A percentile compares a stretch with the other conserved stretches of the same genome.
Evolutionary conservation across 768 basidiomycete genomes (phyloP).

Genomic region (Gymnopilus dilepis): DNA sequence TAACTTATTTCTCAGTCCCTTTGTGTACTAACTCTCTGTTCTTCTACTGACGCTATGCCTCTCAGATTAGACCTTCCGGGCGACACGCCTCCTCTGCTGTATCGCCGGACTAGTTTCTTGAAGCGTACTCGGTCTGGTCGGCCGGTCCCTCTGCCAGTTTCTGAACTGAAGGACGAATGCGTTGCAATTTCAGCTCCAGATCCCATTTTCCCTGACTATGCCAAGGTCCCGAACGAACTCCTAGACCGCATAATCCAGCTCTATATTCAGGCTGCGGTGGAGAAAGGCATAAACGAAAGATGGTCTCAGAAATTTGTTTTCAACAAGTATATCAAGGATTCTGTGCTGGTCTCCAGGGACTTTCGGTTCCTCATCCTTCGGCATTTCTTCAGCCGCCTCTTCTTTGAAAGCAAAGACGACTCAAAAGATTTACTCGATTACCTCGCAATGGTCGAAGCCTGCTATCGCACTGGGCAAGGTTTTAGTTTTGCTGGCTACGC

Average conservation of each 20-base stretch:
- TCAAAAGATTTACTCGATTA: conserved; percentile 17
- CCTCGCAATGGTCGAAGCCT: conserved; percentile 17
- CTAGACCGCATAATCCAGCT: conserved; percentile 41
- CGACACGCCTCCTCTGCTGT: not conserved
- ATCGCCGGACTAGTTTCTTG: not conserved
- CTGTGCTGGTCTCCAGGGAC: conserved; percentile 45
- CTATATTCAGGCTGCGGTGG: conserved; percentile 19
- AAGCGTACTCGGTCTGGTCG: not conserved
- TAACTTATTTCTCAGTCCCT: not conserved
- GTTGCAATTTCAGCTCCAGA: not conserved
- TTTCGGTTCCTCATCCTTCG: conserved; percentile 51
- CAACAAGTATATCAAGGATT: conserved; percentile 36
- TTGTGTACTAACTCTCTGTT: not conserved
- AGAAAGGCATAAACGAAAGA: conserved; percentile 6
- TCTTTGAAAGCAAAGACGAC: conserved; percentile 24
- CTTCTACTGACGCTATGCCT: conserved; percentile 1
- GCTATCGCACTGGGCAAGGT: conserved; percentile 17
- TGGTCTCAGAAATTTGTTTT: conserved; percentile 29
- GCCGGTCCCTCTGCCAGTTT: not conserved
- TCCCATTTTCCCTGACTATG: conserved; percentile 14
- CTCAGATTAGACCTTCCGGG: conserved; percentile 7
- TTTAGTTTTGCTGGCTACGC: conserved; percentile 35
- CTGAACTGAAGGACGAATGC: not conserved
- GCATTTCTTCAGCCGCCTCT: conserved; percentile 38
- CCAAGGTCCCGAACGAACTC: conserved; percentile 42